Evolutionary conservation across 2,329 filamentous ascomycete genomes (phyloP).

Genomic region (Stachybotrys echinatus): DNA sequence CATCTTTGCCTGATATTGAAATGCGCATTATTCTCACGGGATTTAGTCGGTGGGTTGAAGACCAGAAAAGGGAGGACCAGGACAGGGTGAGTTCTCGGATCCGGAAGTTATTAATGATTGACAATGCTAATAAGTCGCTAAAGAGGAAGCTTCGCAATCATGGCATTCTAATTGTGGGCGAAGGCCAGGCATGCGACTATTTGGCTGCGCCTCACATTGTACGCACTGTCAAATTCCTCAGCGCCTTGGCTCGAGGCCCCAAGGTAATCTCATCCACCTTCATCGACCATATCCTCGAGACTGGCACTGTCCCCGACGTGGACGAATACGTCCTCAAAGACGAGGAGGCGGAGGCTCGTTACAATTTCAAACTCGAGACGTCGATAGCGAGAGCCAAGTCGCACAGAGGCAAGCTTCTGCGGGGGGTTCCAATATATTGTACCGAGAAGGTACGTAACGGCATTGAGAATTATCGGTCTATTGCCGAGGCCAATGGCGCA

Average conservation of each 20-base stretch:
- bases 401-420: conserved; percentile 72
- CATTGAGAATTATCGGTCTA: conserved; percentile 76
- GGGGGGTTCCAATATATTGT: conserved; percentile 76
- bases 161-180: conserved; percentile 74
- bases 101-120: conserved; percentile 1
- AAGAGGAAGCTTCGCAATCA: conserved; percentile 77
- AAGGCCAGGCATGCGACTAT: conserved; percentile 73
- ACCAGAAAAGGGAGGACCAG: conserved; percentile 67
- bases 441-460: conserved; percentile 75
- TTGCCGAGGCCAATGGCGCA: conserved; percentile 85
- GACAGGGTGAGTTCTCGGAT: conserved; percentile 63
- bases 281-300: conserved; percentile 70
- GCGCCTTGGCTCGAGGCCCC: conserved; percentile 76
- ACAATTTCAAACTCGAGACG: conserved; percentile 63
- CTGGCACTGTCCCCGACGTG: conserved; percentile 58
- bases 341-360: conserved; percentile 64
- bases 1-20: conserved; percentile 54
- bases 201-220: conserved; percentile 83
- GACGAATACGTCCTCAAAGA: conserved; percentile 67
- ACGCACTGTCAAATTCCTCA: conserved; percentile 90
- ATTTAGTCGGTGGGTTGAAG: conserved; percentile 74
- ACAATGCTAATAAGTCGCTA: conserved; percentile 11
- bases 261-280: conserved; percentile 72
- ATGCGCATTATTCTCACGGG: conserved; percentile 80
- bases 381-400: conserved; percentile 65